These are phyloP conservation scores for Tylopilus subfusipes DNA, from an alignment of 768 basidiomycete species.

Conservation along the genomic window DNA sequence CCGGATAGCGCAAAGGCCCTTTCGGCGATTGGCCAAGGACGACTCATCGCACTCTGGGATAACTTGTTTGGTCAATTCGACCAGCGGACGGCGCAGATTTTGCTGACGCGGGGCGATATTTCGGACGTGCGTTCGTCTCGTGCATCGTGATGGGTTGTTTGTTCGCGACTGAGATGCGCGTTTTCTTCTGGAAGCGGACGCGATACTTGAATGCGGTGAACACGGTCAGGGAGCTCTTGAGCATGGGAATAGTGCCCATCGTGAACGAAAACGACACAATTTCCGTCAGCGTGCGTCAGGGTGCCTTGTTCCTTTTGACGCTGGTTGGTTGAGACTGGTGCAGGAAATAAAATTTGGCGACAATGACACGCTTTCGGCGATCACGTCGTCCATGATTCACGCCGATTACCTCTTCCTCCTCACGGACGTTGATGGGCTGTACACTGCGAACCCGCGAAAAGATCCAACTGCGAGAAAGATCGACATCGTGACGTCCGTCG, in stretches of 20 bases:
- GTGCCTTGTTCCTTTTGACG: neutral
- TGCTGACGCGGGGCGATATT: conserved; percentile 93
- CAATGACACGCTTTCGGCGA: conserved; percentile 96
- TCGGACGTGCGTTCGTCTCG: conserved; percentile 67
- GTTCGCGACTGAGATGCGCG: conserved; percentile 4
- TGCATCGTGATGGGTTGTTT: neutral
- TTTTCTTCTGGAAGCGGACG: conserved; percentile 58
- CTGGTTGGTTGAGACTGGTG: neutral
- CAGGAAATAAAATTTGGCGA: conserved; percentile 99
- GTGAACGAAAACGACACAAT: conserved; percentile 99
- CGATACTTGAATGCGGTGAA: conserved; percentile 96
- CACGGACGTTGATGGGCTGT: conserved; percentile 95
- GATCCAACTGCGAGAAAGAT: conserved; percentile 80
- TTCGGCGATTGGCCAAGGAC: conserved; percentile 95
- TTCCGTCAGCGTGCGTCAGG: conserved; percentile 81
- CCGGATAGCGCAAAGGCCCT: conserved; percentile 61
- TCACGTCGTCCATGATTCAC: conserved; percentile 95
- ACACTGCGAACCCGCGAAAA: conserved; percentile 92
- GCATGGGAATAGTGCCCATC: conserved; percentile 95
- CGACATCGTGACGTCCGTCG: conserved; percentile 77
- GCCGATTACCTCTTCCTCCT: conserved; percentile 96
- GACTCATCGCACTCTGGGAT: conserved; percentile 95
- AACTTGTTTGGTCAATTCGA: conserved; percentile 92
- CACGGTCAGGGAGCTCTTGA: conserved; percentile 86
- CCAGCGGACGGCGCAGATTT: conserved; percentile 93